Evolutionary conservation across 192 early-diverging fungal genomes (phyloP).

Genomic region (Podila epigama): DNA sequence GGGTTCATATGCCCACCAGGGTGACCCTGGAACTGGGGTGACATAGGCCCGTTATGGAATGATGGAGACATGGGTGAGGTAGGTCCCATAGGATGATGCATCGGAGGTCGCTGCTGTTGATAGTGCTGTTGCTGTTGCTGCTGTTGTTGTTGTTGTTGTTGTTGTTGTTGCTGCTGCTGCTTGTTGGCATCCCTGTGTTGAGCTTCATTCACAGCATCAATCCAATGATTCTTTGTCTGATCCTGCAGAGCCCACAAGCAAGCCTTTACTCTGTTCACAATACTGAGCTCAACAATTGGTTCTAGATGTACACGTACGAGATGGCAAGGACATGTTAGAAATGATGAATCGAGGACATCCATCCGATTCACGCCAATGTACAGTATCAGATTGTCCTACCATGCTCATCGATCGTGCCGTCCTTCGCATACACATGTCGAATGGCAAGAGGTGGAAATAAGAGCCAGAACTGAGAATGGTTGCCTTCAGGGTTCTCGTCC

Average conservation of each 20-base stretch:
- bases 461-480: conserved; percentile 38
- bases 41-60: conserved; percentile 27
- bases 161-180: conserved; percentile 27
- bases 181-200: conserved; percentile 26
- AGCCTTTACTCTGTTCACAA: conserved; percentile 45
- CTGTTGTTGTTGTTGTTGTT: conserved; percentile 24
- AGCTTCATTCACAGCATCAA: conserved; percentile 29
- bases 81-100: conserved; percentile 40
- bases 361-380: neutral
- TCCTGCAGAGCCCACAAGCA: conserved; percentile 26
- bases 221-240: conserved; percentile 32
- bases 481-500: conserved; percentile 25
- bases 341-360: too few relatives aligned
- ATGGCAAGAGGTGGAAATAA: conserved; percentile 58
- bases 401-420: conserved; percentile 30
- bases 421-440: conserved; percentile 50
- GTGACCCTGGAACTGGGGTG: conserved; percentile 28
- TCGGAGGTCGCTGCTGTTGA: conserved; percentile 4
- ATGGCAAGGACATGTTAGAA: neutral
- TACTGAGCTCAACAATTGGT: conserved; percentile 29
- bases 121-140: neutral
- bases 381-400: conserved; percentile 16
- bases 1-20: conserved; percentile 41
- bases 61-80: conserved; percentile 24
- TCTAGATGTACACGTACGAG: conserved; percentile 4